phyloP scores from a whole-genome alignment of 306 rosid species.

The Vigna reflexopilosa region DNA sequence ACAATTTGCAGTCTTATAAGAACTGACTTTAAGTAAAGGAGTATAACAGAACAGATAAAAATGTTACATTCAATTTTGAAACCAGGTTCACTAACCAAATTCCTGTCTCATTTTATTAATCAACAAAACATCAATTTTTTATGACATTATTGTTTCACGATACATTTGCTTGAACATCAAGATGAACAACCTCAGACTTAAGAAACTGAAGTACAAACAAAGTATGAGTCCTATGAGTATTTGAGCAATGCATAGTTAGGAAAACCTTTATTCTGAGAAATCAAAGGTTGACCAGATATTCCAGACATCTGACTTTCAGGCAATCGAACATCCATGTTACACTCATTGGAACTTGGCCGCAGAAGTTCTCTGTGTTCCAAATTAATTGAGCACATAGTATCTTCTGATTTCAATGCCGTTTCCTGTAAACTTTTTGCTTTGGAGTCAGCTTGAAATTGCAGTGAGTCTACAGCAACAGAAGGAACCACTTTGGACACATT shows the following conservation, averaged over 20 bases:
- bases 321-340: conserved; percentile 44
- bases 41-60: background rate
- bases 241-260: conserved; percentile 29
- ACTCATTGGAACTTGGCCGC: conserved; percentile 34
- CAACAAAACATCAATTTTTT: background rate
- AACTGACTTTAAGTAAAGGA: conserved; percentile 8
- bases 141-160: background rate
- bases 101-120: conserved; percentile 5
- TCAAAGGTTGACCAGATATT: conserved; percentile 52
- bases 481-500: conserved; percentile 53
- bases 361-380: conserved; percentile 46
- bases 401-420: conserved; percentile 52
- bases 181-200: conserved; percentile 14
- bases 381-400: conserved; percentile 39
- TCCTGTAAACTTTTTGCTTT: conserved; percentile 44
- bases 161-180: background rate
- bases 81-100: background rate
- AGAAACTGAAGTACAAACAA: conserved; percentile 12
- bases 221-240: background rate
- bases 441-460: conserved; percentile 45
- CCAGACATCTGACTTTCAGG: conserved; percentile 57
- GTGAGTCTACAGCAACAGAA: conserved; percentile 36
- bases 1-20: background rate
- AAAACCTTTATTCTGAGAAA: conserved; percentile 63
- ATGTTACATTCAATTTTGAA: background rate